Conservation (phyloP, 768 basidiomycete species). For the Rhodotorula paludigena region DNA sequence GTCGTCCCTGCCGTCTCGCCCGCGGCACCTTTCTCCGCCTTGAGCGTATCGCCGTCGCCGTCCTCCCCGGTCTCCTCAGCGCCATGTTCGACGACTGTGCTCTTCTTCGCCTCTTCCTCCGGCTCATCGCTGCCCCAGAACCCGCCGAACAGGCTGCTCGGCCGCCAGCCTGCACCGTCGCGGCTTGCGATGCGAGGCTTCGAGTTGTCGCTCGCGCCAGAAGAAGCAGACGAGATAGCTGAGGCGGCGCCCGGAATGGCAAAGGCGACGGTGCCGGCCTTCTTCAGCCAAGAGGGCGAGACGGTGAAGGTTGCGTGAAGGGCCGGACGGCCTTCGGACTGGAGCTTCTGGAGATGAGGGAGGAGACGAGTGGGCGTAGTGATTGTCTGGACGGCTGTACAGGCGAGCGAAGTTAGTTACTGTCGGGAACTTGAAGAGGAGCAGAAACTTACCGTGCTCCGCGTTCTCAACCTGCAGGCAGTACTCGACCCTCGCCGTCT, state of each 20-base stretch:
- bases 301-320: slow-evolving; percentile 18
- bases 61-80: slow-evolving; percentile 47
- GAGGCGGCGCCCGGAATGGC: slow-evolving; percentile 17
- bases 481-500: slow-evolving; percentile 67
- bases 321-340: not conserved
- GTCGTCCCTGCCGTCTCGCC: not conserved
- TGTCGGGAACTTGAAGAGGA: not conserved
- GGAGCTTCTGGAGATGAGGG: not conserved
- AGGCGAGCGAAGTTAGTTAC: not conserved
- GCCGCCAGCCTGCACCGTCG: slow-evolving; percentile 62
- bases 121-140: slow-evolving; percentile 47
- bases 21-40: slow-evolving; percentile 22
- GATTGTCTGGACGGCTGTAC: slow-evolving; percentile 26
- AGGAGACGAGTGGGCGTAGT: slow-evolving; percentile 20
- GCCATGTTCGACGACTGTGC: too few species aligned
- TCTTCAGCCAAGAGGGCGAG: slow-evolving; percentile 28
- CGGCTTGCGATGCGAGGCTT: slow-evolving; percentile 11
- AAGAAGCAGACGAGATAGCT: not conserved
- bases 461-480: slow-evolving; percentile 33
- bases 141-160: slow-evolving; percentile 65
- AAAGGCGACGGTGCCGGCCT: slow-evolving; percentile 27
- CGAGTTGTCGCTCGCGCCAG: not conserved
- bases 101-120: slow-evolving; percentile 50
- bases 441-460: not conserved
- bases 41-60: slow-evolving; percentile 45